phyloP scores from a whole-genome alignment of 2,329 filamentous ascomycete genomes.

The Purpureocillium takamizusanense region DNA sequence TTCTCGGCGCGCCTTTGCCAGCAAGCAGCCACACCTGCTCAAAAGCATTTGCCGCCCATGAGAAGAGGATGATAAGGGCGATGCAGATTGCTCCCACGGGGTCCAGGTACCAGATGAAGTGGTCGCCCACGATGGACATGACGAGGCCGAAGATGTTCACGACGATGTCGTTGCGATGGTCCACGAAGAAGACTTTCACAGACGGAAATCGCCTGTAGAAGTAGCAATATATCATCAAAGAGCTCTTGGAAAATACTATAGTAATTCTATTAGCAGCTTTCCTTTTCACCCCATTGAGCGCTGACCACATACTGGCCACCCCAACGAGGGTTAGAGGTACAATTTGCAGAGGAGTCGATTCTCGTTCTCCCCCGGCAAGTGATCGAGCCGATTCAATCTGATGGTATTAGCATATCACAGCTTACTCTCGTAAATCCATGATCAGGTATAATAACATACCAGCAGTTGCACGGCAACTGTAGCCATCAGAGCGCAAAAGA shows the following conservation, averaged over 20 bases:
- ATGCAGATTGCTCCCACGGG: slow-evolving; percentile 52
- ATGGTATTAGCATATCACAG: not conserved
- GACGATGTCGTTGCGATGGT: slow-evolving; percentile 47
- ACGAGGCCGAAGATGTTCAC: slow-evolving; percentile 46
- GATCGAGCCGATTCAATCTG: slow-evolving; percentile 46
- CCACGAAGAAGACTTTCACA: slow-evolving; percentile 47
- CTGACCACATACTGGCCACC: slow-evolving; percentile 34
- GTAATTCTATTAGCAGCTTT: not conserved
- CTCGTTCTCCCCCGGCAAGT: slow-evolving; percentile 32
- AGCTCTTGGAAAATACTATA: slow-evolving; percentile 30
- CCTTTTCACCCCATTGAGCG: not conserved
- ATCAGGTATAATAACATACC: slow-evolving; percentile 21
- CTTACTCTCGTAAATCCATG: not conserved
- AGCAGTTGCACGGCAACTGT: slow-evolving; percentile 55
- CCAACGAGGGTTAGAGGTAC: slow-evolving; percentile 47
- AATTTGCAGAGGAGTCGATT: slow-evolving; percentile 36
- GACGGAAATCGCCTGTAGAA: slow-evolving; percentile 42
- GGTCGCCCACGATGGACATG: slow-evolving; percentile 45
- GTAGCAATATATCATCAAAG: slow-evolving; percentile 45
- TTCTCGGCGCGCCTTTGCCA: slow-evolving; percentile 49
- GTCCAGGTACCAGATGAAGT: slow-evolving; percentile 51
- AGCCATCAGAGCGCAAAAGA: slow-evolving; percentile 59
- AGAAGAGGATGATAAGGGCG: slow-evolving; percentile 50
- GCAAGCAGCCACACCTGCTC: slow-evolving; percentile 55
- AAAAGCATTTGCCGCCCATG: slow-evolving; percentile 51